Conservation (phyloP, 257 asterid species). For the Agastache rugosa region DNA sequence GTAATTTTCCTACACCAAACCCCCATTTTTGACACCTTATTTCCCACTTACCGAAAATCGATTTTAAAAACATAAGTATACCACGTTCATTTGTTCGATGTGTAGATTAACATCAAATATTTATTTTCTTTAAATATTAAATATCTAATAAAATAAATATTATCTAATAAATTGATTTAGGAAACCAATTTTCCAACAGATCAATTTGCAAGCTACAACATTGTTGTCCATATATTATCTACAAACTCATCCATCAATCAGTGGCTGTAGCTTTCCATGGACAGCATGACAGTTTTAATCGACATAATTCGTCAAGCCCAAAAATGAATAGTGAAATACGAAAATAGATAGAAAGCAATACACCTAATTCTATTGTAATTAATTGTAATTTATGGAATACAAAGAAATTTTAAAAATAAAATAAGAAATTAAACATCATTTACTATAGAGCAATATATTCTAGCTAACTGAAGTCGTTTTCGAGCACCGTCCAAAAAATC, state of each 20-base stretch:
- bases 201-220: too few species aligned
- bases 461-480: not conserved
- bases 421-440: not conserved
- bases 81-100: too few species aligned
- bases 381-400: not conserved
- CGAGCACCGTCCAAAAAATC: not conserved
- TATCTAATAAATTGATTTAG: too few species aligned
- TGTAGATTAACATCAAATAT: too few species aligned
- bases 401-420: not conserved
- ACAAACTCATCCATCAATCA: not conserved
- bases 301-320: not conserved
- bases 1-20: too few species aligned
- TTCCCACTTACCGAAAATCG: too few species aligned
- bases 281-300: not conserved
- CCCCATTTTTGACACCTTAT: too few species aligned
- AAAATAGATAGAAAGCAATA: not conserved
- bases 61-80: too few species aligned
- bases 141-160: too few species aligned
- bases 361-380: not conserved
- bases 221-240: too few species aligned
- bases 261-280: not conserved
- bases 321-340: not conserved
- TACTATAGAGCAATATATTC: not conserved
- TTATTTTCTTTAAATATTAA: too few species aligned
- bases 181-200: too few species aligned